Evolutionary conservation across 352 stramenopile species (phyloP).

Genomic region (Phytopythium sindhum): DNA sequence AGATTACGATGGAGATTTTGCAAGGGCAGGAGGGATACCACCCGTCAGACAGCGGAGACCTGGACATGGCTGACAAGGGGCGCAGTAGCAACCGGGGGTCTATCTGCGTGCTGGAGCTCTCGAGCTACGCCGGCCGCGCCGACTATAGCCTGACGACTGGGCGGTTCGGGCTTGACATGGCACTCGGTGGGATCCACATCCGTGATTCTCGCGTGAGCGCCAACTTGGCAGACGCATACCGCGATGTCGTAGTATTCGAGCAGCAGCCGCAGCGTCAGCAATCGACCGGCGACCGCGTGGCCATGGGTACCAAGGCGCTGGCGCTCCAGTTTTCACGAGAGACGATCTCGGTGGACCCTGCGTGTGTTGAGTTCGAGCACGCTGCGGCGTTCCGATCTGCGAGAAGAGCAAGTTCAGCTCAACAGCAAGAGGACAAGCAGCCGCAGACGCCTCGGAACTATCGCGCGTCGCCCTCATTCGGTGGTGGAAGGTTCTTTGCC

Average conservation of each 20-base stretch:
- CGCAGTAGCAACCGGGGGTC: conserved; percentile 59
- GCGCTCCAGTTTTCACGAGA: conserved; percentile 55
- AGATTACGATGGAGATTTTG: conserved; percentile 79
- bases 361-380: conserved; percentile 36
- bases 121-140: conserved; percentile 34
- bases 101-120: conserved; percentile 65
- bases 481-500: background rate
- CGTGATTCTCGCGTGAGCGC: conserved; percentile 60
- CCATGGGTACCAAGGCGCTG: conserved; percentile 34
- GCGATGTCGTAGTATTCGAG: conserved; percentile 73
- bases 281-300: background rate
- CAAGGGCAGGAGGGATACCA: conserved; percentile 77
- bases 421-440: background rate
- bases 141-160: conserved; percentile 56
- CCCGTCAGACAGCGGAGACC: conserved; percentile 65
- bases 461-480: conserved; percentile 5
- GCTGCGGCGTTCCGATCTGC: background rate
- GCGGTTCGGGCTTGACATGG: conserved; percentile 41
- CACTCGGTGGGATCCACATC: conserved; percentile 58
- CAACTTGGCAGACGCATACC: conserved; percentile 57
- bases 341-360: conserved; percentile 36
- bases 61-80: conserved; percentile 66
- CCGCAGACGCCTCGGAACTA: background rate
- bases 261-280: conserved; percentile 12
- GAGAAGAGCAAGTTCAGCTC: conserved; percentile 8